phyloP scores from a whole-genome alignment of 2,329 filamentous ascomycete genomes.

The Fusarium poae region DNA sequence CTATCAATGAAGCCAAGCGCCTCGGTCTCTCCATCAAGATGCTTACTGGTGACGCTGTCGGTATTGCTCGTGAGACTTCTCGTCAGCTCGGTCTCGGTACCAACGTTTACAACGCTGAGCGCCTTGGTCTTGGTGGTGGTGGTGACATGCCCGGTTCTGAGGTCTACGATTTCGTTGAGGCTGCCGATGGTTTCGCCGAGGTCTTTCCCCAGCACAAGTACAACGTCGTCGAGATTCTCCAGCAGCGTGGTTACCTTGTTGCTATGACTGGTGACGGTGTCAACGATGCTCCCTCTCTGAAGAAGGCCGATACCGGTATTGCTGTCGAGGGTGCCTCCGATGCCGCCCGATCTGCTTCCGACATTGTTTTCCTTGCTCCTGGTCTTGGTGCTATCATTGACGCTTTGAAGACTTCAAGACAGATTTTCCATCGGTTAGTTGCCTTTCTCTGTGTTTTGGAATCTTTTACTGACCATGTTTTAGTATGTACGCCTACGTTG shows the following conservation, averaged over 20 bases:
- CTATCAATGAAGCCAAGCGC: slow-evolving; percentile 88
- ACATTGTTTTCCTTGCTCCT: slow-evolving; percentile 93
- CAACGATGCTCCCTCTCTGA: slow-evolving; percentile 91
- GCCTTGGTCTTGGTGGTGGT: slow-evolving; percentile 88
- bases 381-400: slow-evolving; percentile 94
- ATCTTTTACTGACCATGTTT: too few species aligned
- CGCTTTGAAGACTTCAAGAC: slow-evolving; percentile 87
- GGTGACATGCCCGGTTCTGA: slow-evolving; percentile 95
- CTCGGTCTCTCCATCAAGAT: slow-evolving; percentile 94
- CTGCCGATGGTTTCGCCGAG: slow-evolving; percentile 93
- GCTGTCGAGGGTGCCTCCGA: slow-evolving; percentile 93
- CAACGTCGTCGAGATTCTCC: slow-evolving; percentile 81
- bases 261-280: slow-evolving; percentile 98
- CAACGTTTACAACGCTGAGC: slow-evolving; percentile 94
- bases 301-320: slow-evolving; percentile 97
- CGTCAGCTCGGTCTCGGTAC: slow-evolving; percentile 91
- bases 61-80: slow-evolving; percentile 91
- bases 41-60: slow-evolving; percentile 94
- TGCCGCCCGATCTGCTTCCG: slow-evolving; percentile 89
- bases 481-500: slow-evolving; percentile 97
- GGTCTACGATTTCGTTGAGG: slow-evolving; percentile 95
- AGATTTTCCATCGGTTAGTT: slow-evolving; percentile 98
- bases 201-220: slow-evolving; percentile 96
- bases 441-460: too few species aligned
- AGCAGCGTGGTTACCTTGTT: slow-evolving; percentile 92